These are phyloP conservation scores for Sclerotinia spermophila DNA, from an alignment of 2,329 filamentous ascomycete genomes.

Conservation along the genomic window DNA sequence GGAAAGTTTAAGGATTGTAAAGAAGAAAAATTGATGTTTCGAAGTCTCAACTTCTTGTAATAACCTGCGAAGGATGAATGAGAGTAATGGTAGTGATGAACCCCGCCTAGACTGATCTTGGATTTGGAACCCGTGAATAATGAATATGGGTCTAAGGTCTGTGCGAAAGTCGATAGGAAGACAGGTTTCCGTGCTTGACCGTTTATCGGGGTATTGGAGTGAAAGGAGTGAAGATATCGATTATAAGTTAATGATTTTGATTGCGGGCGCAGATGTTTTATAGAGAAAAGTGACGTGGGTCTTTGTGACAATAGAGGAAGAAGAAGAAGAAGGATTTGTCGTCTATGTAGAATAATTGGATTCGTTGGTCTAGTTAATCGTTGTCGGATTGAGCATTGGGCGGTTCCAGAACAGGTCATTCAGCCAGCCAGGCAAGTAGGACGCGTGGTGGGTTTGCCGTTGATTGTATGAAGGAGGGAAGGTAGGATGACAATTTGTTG, in stretches of 20 bases:
- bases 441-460: background rate
- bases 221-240: background rate
- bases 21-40: background rate
- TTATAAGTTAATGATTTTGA: background rate
- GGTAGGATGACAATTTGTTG: background rate
- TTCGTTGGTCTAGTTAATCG: constrained; percentile 13
- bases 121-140: constrained; percentile 12
- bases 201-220: background rate
- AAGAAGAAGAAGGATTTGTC: constrained; percentile 1
- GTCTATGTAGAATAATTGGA: background rate
- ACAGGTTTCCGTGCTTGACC: background rate
- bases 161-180: constrained; percentile 11
- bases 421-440: constrained; percentile 11
- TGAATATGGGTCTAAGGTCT: constrained; percentile 14
- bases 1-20: background rate
- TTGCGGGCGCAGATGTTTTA: constrained; percentile 2
- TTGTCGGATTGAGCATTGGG: constrained; percentile 6
- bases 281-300: constrained; percentile 1
- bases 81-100: background rate
- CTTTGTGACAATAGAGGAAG: constrained; percentile 1
- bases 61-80: background rate
- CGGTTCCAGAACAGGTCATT: constrained; percentile 12
- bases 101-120: constrained; percentile 12
- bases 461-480: background rate
- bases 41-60: background rate